Evolutionary conservation across 768 basidiomycete species (phyloP).

Genomic region (Gelatoporia subvermispora): DNA sequence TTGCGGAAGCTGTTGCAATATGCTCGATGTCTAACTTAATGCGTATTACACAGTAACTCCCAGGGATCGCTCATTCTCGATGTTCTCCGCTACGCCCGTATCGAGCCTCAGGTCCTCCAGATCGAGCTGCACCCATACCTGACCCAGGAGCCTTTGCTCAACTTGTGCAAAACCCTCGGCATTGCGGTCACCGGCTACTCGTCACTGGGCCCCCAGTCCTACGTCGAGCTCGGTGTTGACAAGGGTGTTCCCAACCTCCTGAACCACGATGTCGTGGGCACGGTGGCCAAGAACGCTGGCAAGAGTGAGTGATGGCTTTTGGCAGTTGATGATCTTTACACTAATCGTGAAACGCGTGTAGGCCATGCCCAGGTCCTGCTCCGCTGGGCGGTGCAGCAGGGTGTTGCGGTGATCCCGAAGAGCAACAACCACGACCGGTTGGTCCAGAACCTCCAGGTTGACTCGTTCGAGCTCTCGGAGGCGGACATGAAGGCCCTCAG

Average conservation of each 20-base stretch:
- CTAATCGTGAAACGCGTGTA: constrained; percentile 8
- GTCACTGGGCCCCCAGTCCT: constrained; percentile 49
- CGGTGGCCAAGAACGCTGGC: constrained; percentile 43
- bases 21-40: not conserved
- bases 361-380: constrained; percentile 41
- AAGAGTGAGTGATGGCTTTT: constrained; percentile 41
- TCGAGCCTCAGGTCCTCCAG: constrained; percentile 53
- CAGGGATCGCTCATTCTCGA: constrained; percentile 69
- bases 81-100: constrained; percentile 71
- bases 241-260: constrained; percentile 50
- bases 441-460: constrained; percentile 41
- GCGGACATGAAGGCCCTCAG: constrained; percentile 55
- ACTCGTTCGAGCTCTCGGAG: constrained; percentile 46
- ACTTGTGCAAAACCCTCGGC: constrained; percentile 37
- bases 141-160: constrained; percentile 42
- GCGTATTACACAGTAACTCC: constrained; percentile 52
- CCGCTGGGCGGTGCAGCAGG: constrained; percentile 46
- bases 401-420: constrained; percentile 48
- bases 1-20: not conserved
- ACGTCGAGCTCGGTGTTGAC: constrained; percentile 63
- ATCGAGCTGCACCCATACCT: constrained; percentile 58
- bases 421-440: constrained; percentile 34
- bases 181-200: constrained; percentile 55
- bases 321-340: not conserved
- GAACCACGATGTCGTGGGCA: constrained; percentile 38